A percentile compares a stretch with the other conserved stretches of the same genome.
Conservation (phyloP, 331 rosid species). For the Rhamnella rubrinervis region DNA sequence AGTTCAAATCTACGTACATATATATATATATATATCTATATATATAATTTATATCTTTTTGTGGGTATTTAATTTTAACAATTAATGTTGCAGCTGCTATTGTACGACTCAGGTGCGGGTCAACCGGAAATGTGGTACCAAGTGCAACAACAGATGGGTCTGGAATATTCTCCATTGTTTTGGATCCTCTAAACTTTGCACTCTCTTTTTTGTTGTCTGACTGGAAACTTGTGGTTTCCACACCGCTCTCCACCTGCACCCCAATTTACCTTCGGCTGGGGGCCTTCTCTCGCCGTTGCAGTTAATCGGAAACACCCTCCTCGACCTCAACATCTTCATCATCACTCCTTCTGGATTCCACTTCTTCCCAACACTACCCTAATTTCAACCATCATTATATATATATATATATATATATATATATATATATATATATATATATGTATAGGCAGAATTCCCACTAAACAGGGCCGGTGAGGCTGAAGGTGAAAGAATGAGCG, state of each 20-base stretch:
- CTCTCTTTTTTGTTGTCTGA: constrained; percentile 30
- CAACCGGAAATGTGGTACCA: constrained; percentile 33
- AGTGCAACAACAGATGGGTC: constrained; percentile 27
- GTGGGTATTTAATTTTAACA: too few relatives aligned
- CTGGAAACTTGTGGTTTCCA: constrained; percentile 43
- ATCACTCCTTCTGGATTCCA: constrained; percentile 42
- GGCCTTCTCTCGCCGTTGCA: constrained; percentile 30
- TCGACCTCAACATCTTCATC: constrained; percentile 28
- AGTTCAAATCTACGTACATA: too few relatives aligned
- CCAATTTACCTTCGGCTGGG: constrained; percentile 42
- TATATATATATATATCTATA: too few relatives aligned
- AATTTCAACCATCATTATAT: too few relatives aligned
- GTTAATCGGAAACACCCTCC: constrained; percentile 14
- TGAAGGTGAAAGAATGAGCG: too few relatives aligned
- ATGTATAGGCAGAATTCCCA: too few relatives aligned
- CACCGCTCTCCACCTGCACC: constrained; percentile 55
- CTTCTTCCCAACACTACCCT: constrained; percentile 1
- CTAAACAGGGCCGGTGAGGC: too few relatives aligned
- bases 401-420: not conserved
- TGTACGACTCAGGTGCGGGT: constrained; percentile 47
- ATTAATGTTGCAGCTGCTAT: constrained; percentile 41
- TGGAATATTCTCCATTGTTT: constrained; percentile 42
- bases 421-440: not conserved
- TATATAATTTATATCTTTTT: too few relatives aligned
- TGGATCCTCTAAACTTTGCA: constrained; percentile 37